Evolutionary conservation across 306 rosid species (phyloP), one percentile per base, ranked within the genome.

Genomic region (Citrullus mucosospermus): DNA sequence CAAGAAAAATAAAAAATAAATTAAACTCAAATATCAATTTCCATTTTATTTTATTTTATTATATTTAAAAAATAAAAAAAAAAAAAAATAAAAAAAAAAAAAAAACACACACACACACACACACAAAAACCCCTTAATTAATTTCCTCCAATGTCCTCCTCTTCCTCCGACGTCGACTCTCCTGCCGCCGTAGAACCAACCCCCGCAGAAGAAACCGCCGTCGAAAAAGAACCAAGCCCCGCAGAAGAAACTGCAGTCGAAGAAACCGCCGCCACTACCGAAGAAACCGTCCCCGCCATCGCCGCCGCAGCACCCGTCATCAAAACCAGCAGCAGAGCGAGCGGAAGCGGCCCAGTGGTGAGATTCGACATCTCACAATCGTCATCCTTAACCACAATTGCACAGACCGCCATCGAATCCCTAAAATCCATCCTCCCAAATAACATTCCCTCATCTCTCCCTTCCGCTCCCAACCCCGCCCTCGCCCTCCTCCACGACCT

Each of bases 371-470:
- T 41, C 8, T 67, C 74, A 9, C 51, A n/a, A 39, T n/a, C 74
- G 30, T 5, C 28, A 4, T 39, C 51, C 22, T 15, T n/a, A 2
- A 67, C 48, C 30, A 25, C 53, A 11, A 11, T 67, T 30, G 51
- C 74, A 1, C 20, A 62, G n/a, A 13, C 82, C 4, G 90, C 88
- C 3, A 58, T 90, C 70, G 63, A 83, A 6, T 85, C 93, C 14
- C 94, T 93, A 50, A 80, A 88, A 68, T 2, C 88, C 70, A 85
- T 93, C 63, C 67, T 90, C 81, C 84, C 97, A 39, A 63, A 79
- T 53, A 48, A 7, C 51, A 51, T 83, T 32, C 66, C 83, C 36
- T 22, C 81, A 13, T 56, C 89, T 1, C 67, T 79, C 75, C 28
- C 78, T 59, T 11, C 85, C 39, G 59, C 91, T 63, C 4, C 61